Evolutionary conservation across 768 basidiomycete species (phyloP), one percentile per base, ranked within the genome.

Genomic region (Trametes meyenii): DNA sequence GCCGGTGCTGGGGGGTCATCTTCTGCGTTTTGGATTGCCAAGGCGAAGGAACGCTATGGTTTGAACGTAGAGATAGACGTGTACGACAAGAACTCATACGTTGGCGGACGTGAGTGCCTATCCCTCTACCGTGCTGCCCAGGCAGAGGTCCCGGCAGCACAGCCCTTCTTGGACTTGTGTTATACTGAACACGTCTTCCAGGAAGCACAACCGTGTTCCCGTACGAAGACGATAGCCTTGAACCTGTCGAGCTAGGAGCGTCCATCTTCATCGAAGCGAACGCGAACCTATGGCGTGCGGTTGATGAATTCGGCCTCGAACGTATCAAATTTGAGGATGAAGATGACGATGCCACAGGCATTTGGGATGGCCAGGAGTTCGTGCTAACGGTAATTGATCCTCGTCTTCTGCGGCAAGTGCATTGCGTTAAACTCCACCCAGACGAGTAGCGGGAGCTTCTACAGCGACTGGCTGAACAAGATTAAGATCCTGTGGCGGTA

Each of bases 1-100:
- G 94, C 95, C 0, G 95, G 95, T 26, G 94, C 95, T 14, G 92
- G 81, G 11, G 95, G 95, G 10, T 85, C 84, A 16, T 89, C 92
- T 24, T 90, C 94, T 21, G 93, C 86, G 2, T 91, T 85, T 70
- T 91, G 94, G 88, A 86, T 96, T 55, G 82, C 84, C 19, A 89
- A 89, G 70, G 90, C 89, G 26, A 87, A 88, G 66, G 81, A 90
- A 65, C 79, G 89, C 24, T 86, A 81, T 59, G 85, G 83, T 2
- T 65, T 92, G 36, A 80, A 89, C 58, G 79, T 92, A 3, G 86
- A 90, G 53, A 80, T 97, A 14, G 93, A 96, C 68, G 83, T 97
- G 4, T 96, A 90, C 71, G 95, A 98, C 64, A 82, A 81, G 66
- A 81, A 80, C 51, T 76, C 78, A 33, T 91, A 92, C 69, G 79